A percentile compares a stretch with the other conserved stretches of the same genome.
Conservation (phyloP, 2,329 filamentous ascomycete genomes). For the Cercospora sojina region DNA sequence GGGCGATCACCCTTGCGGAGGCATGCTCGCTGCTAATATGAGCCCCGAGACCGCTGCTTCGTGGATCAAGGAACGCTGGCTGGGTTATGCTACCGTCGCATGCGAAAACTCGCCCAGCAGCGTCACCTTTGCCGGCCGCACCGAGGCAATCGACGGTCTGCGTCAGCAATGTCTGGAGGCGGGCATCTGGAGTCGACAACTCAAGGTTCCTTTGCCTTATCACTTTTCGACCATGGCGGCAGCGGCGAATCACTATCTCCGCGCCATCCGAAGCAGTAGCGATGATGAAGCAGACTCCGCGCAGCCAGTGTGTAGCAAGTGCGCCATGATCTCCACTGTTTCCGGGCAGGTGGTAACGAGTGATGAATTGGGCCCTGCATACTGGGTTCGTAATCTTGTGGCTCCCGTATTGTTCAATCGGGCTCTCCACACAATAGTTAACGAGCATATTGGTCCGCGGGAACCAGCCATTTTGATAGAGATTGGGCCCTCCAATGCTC, state of each 20-base stretch:
- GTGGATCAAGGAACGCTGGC: neutral
- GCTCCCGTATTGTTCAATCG: neutral
- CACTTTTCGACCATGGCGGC: neutral
- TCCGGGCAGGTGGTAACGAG: neutral
- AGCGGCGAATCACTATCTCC: neutral
- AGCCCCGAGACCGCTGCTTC: neutral
- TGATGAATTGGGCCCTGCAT: neutral
- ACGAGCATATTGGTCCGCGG: neutral
- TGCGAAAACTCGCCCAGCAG: slow-evolving; percentile 5
- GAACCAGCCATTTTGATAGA: too few relatives aligned
- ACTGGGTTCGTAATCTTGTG: slow-evolving; percentile 7
- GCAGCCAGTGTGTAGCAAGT: too few relatives aligned
- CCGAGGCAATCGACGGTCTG: neutral
- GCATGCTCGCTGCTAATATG: neutral
- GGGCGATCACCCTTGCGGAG: neutral
- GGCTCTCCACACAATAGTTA: neutral
- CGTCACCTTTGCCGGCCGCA: slow-evolving; percentile 4
- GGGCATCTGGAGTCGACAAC: neutral
- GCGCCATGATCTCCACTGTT: neutral
- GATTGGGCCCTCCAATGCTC: neutral
- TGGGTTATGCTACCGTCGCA: neutral
- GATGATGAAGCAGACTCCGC: neutral
- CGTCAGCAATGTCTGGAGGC: neutral
- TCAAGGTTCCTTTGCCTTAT: neutral
- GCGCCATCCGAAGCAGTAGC: slow-evolving; percentile 1